A percentile compares a stretch with the other conserved stretches of the same genome.
Conservation (phyloP, 176 grass and related monocot genomes). For the Bothriochloa decipiens region DNA sequence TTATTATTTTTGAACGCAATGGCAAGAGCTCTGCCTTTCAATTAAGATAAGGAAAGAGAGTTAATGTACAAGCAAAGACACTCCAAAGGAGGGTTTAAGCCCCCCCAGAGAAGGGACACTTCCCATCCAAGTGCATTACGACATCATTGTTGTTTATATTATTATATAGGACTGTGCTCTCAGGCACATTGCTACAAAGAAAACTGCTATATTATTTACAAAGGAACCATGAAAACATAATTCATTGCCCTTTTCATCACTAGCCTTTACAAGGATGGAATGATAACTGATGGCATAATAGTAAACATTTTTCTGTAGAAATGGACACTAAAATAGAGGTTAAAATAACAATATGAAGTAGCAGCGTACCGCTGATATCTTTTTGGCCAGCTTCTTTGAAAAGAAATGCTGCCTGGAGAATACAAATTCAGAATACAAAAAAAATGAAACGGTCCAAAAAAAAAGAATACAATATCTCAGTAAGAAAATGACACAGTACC, state of each 20-base stretch:
- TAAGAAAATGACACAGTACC: slow-evolving; percentile 48
- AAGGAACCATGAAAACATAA: background rate
- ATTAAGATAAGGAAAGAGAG: too few species aligned
- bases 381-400: slow-evolving; percentile 89
- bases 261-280: background rate
- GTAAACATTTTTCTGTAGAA: slow-evolving; percentile 21
- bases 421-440: slow-evolving; percentile 50
- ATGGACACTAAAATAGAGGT: slow-evolving; percentile 18
- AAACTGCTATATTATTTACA: background rate
- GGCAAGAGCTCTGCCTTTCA: too few species aligned
- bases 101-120: too few species aligned
- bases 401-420: slow-evolving; percentile 78
- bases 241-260: background rate
- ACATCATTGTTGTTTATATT: background rate
- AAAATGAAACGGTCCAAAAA: background rate
- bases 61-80: too few species aligned
- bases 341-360: slow-evolving; percentile 19
- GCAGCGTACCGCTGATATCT: slow-evolving; percentile 51
- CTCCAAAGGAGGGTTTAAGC: too few species aligned
- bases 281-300: background rate
- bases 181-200: slow-evolving; percentile 12
- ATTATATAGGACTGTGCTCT: slow-evolving; percentile 6
- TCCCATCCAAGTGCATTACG: background rate
- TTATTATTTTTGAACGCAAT: background rate
- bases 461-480: background rate